Evolutionary conservation across 495 filamentous ascomycete genomes (phyloP).

Genomic region (Penicillium roqueforti): DNA sequence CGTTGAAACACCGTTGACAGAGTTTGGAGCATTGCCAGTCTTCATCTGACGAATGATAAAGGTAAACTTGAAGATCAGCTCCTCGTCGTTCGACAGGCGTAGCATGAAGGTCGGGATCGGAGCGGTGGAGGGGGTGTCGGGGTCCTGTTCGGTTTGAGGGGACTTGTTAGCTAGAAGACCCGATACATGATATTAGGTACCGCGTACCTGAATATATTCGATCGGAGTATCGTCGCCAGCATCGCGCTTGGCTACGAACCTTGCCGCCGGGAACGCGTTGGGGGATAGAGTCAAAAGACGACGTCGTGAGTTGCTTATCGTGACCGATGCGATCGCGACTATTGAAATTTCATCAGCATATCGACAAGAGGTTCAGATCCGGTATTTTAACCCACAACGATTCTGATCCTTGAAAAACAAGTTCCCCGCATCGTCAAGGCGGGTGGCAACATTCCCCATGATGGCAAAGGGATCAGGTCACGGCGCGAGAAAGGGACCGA

Average conservation of each 20-base stretch:
- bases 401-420: conserved; percentile 88
- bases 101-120: conserved; percentile 71
- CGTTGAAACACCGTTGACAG: conserved; percentile 49
- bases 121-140: conserved; percentile 57
- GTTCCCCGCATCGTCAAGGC: conserved; percentile 76
- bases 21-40: conserved; percentile 37
- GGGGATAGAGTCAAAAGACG: conserved; percentile 76
- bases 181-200: neutral
- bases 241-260: conserved; percentile 72
- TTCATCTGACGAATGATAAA: conserved; percentile 75
- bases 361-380: neutral
- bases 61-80: conserved; percentile 86
- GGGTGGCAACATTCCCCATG: conserved; percentile 94
- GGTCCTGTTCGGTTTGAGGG: conserved; percentile 57
- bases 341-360: conserved; percentile 18
- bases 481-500: conserved; percentile 31
- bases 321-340: conserved; percentile 84
- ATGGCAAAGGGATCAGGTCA: conserved; percentile 29
- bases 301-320: conserved; percentile 70
- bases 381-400: conserved; percentile 58
- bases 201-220: conserved; percentile 83
- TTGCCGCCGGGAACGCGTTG: conserved; percentile 82
- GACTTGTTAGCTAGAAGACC: neutral
- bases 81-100: conserved; percentile 84
- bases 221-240: conserved; percentile 67